Percentiles rank a stretch among this genome's conserved stretches.
Evolutionary conservation across 257 asterid species (phyloP).

Genomic region (Catharanthus roseus): DNA sequence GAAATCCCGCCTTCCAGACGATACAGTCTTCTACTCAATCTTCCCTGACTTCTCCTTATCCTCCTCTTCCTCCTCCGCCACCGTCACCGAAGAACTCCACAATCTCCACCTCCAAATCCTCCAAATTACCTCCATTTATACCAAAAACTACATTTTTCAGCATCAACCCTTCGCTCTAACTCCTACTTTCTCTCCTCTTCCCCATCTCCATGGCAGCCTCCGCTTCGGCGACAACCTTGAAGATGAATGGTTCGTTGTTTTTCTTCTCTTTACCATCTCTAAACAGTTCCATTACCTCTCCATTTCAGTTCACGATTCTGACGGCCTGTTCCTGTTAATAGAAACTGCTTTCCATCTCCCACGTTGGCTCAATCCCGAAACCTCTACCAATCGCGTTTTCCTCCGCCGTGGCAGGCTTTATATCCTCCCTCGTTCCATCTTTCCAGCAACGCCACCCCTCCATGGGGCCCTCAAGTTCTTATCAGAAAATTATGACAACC

Average conservation of each 20-base stretch:
- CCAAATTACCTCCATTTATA: slow-evolving; percentile 39
- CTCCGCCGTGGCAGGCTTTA: slow-evolving; percentile 62
- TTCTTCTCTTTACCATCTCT: slow-evolving; percentile 61
- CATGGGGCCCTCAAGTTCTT: slow-evolving; percentile 44
- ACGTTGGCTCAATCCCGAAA: slow-evolving; percentile 79
- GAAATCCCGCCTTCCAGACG: slow-evolving; percentile 53
- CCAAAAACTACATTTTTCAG: slow-evolving; percentile 62
- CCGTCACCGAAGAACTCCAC: slow-evolving; percentile 44
- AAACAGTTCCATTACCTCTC: slow-evolving; percentile 48
- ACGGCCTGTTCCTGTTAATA: slow-evolving; percentile 76
- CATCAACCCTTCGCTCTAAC: slow-evolving; percentile 75
- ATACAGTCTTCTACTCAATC: slow-evolving; percentile 72
- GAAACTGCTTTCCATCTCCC: slow-evolving; percentile 89
- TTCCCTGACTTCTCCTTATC: slow-evolving; percentile 47
- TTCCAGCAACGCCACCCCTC: slow-evolving; percentile 40
- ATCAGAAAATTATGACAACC: slow-evolving; percentile 9
- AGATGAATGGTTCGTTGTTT: slow-evolving; percentile 93
- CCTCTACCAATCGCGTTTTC: slow-evolving; percentile 68
- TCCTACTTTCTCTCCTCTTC: slow-evolving; percentile 30
- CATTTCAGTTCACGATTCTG: slow-evolving; percentile 68
- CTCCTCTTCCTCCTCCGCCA: slow-evolving; percentile 9
- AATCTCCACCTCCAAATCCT: slow-evolving; percentile 67
- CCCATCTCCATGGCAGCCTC: slow-evolving; percentile 76
- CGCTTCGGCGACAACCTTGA: slow-evolving; percentile 86
- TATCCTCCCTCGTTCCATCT: slow-evolving; percentile 42